A percentile compares a stretch with the other conserved stretches of the same genome.
Conservation (phyloP, 73 alveolate genomes). For the Paramecium tetraurelia region DNA sequence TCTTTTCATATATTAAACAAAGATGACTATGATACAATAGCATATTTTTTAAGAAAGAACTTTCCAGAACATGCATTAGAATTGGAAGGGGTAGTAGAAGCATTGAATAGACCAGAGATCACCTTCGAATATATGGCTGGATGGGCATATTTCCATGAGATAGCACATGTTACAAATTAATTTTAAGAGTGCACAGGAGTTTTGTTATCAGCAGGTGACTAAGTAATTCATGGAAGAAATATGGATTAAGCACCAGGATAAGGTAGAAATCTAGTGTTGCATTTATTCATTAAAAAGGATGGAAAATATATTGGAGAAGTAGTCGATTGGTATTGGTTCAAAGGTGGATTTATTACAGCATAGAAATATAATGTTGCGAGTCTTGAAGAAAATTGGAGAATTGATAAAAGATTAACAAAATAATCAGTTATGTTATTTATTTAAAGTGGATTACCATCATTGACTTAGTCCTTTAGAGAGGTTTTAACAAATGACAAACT, state of each 20-base stretch:
- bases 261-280: constrained; percentile 34
- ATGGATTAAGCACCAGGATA: constrained; percentile 39
- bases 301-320: constrained; percentile 37
- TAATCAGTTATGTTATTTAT: not conserved
- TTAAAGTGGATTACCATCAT: constrained; percentile 7
- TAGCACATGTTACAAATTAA: not conserved
- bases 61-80: constrained; percentile 18
- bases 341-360: constrained; percentile 45
- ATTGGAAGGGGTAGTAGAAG: constrained; percentile 39
- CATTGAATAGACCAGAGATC: not conserved
- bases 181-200: constrained; percentile 31
- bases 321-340: constrained; percentile 57
- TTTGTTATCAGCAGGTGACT: not conserved
- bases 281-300: not conserved
- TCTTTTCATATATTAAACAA: not conserved
- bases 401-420: not conserved
- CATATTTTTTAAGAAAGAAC: not conserved
- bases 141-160: constrained; percentile 44
- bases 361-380: constrained; percentile 39
- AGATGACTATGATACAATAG: not conserved
- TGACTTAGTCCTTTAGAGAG: not conserved
- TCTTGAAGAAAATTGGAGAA: constrained; percentile 40
- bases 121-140: constrained; percentile 49
- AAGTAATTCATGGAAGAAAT: constrained; percentile 46
- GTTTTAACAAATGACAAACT: not conserved